Evolutionary conservation across 805 yeast species (phyloP), one percentile per base, ranked within the genome.

Genomic region (Wickerhamiella allomyrinae): DNA sequence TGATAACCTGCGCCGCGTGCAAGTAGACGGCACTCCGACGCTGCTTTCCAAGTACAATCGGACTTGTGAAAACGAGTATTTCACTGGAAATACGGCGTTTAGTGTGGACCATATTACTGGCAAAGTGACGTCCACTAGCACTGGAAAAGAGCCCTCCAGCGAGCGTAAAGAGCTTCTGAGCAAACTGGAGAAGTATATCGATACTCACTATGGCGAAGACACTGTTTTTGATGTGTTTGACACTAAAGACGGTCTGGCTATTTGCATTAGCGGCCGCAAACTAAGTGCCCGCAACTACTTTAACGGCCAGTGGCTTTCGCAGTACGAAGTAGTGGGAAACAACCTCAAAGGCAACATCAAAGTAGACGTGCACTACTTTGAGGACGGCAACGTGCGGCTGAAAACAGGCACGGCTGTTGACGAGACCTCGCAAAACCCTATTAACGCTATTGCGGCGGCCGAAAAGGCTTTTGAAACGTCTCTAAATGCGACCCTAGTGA

Each of bases 351-450:
- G 49, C 2, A 56, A 57, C 6, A 69, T 84, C 27, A 60, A 58
- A 17, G 70, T 86, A 24, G 87, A 83, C 49, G 79, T 87, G 33
- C 98, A 89, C 60, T 91, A 87, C 60, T 91, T 73, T 58, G 98
- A 89, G 62, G 97, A 89, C 52, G 98, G 98, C 23, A 89, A 89
- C 55, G 97, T 89, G 15, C 71, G 89, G 41, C 71, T 91, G 54
- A 76, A 73, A 46, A 66, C 77, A 2, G 48, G 49, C 7, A 64
- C 68, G 44, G 41, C 49, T 14, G 51, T 60, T 17, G 17, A 44
- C 21, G 25, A 48, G 3, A 39, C 48, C 2, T 46, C 48, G 7
- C 42, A 51, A 1, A 43, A 43, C 2, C 58, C 57, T 3, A 54
- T 61, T 3, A 61, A 57, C 13, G 60, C 76, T 29, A 79, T 85